These are phyloP conservation scores for Misopates orontium DNA, from an alignment of 257 asterid species.

Conservation along the genomic window DNA sequence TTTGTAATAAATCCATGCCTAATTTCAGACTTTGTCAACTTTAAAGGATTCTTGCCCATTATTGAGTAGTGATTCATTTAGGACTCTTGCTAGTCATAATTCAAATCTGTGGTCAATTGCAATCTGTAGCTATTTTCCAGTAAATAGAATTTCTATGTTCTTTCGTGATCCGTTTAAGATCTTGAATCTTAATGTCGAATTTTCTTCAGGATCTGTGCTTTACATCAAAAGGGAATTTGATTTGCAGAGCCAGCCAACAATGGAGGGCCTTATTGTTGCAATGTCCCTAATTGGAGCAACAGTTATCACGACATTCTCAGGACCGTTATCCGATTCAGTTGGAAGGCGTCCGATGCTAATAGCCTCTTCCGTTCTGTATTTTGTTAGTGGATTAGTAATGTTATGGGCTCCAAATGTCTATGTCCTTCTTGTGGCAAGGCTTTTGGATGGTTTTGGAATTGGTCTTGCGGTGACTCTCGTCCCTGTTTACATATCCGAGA, in stretches of 20 bases:
- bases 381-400: constrained; percentile 83
- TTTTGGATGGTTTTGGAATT: constrained; percentile 87
- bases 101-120: background rate
- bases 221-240: constrained; percentile 86
- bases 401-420: constrained; percentile 92
- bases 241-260: constrained; percentile 68
- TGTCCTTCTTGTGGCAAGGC: constrained; percentile 78
- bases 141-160: background rate
- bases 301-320: constrained; percentile 80
- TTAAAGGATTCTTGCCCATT: background rate
- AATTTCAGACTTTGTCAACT: background rate
- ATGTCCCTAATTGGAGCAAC: constrained; percentile 95
- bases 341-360: constrained; percentile 98
- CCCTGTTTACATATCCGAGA: constrained; percentile 92
- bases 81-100: background rate
- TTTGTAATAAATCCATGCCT: background rate
- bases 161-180: constrained; percentile 7
- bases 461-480: constrained; percentile 93
- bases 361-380: constrained; percentile 72
- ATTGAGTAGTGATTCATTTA: background rate
- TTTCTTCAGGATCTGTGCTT: constrained; percentile 73
- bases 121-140: no score
- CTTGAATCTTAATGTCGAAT: constrained; percentile 15
- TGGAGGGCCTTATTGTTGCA: constrained; percentile 93
- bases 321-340: constrained; percentile 71